These are phyloP conservation scores for Stagonosporopsis tanaceti DNA, from an alignment of 2,329 filamentous ascomycete genomes.

Conservation along the genomic window DNA sequence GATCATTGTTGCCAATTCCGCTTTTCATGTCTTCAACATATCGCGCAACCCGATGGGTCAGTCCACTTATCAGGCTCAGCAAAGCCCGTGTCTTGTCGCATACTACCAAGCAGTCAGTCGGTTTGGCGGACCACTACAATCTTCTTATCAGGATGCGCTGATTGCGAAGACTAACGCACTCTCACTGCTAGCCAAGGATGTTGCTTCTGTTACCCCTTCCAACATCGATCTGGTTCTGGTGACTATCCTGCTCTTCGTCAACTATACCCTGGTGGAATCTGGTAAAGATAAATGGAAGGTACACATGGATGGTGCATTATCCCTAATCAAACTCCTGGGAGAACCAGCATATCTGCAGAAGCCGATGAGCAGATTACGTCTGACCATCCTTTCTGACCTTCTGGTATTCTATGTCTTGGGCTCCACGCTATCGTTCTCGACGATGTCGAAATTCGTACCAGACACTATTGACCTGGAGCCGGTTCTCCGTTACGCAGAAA, in stretches of 20 bases:
- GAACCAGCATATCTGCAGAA: conserved; percentile 36
- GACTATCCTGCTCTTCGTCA: conserved; percentile 58
- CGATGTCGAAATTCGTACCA: conserved; percentile 38
- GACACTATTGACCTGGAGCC: conserved; percentile 43
- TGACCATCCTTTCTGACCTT: conserved; percentile 46
- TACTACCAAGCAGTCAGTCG: conserved; percentile 49
- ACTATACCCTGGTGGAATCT: conserved; percentile 60
- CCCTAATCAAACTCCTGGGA: conserved; percentile 53
- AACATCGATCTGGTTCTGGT: conserved; percentile 55
- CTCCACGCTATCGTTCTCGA: conserved; percentile 43
- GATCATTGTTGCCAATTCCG: conserved; percentile 58
- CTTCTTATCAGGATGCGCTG: conserved; percentile 49
- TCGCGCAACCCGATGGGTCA: conserved; percentile 44
- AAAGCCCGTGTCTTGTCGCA: conserved; percentile 43
- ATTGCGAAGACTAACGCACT: conserved; percentile 60
- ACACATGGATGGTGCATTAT: conserved; percentile 61
- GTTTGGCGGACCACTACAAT: conserved; percentile 47
- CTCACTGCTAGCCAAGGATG: conserved; percentile 50
- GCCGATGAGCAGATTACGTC: conserved; percentile 45
- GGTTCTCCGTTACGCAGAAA: conserved; percentile 50
- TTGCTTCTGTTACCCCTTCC: conserved; percentile 36
- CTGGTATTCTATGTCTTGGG: conserved; percentile 49
- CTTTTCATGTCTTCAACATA: conserved; percentile 57
- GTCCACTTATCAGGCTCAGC: conserved; percentile 44
- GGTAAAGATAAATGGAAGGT: conserved; percentile 61